These are phyloP conservation scores for Alternaria novae-zelandiae DNA, from an alignment of 2,329 filamentous ascomycete genomes.

Conservation along the genomic window DNA sequence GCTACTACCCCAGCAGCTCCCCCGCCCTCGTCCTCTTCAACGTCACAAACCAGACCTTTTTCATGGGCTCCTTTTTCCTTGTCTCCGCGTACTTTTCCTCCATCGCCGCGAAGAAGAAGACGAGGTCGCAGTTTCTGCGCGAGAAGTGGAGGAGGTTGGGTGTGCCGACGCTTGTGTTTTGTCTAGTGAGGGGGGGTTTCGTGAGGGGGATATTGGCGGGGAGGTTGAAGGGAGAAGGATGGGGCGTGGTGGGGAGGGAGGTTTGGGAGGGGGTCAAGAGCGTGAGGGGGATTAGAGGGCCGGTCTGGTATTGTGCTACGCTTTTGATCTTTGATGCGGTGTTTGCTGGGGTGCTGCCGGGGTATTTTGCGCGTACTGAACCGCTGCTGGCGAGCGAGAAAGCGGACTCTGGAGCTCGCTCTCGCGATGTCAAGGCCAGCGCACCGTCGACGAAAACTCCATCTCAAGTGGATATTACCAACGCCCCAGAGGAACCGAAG, in stretches of 20 bases:
- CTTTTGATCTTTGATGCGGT: conserved; percentile 22
- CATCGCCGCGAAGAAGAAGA: conserved; percentile 6
- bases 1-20: conserved; percentile 2
- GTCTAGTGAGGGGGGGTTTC: conserved; percentile 4
- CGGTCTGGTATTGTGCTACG: conserved; percentile 28
- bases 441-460: neutral
- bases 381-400: neutral
- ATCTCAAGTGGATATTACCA: neutral
- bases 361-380: neutral
- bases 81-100: conserved; percentile 28
- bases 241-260: neutral
- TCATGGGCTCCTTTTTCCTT: conserved; percentile 31
- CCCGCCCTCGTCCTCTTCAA: conserved; percentile 17
- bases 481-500: neutral
- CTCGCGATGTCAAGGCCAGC: neutral
- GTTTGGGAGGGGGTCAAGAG: conserved; percentile 3
- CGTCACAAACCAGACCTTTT: conserved; percentile 26
- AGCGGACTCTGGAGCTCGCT: neutral
- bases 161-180: conserved; percentile 20
- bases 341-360: conserved; percentile 3
- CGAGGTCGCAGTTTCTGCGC: neutral
- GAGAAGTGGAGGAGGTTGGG: conserved; percentile 26
- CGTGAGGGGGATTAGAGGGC: conserved; percentile 19
- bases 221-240: neutral
- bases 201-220: conserved; percentile 1